These are phyloP conservation scores for Nakaseomyces kungkrabaensis DNA, from an alignment of 1,139 yeast genomes.

Conservation along the genomic window DNA sequence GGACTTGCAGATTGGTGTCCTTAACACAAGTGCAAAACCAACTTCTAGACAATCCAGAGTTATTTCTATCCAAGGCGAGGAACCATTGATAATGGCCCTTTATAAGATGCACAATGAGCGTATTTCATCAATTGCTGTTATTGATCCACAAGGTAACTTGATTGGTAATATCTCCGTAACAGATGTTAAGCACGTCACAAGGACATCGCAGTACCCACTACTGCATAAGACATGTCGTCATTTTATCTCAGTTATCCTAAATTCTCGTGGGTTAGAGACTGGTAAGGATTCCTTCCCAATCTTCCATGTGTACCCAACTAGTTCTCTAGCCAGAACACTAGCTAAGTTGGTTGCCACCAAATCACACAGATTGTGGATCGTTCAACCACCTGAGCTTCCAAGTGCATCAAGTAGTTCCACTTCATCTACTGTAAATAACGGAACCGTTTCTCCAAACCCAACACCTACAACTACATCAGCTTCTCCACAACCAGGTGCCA, in stretches of 20 bases:
- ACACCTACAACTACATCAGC: constrained; percentile 4
- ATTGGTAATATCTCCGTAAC: constrained; percentile 90
- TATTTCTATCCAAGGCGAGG: constrained; percentile 75
- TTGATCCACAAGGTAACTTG: constrained; percentile 63
- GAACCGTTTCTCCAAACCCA: constrained; percentile 8
- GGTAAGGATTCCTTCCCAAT: constrained; percentile 95
- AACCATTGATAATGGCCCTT: constrained; percentile 75
- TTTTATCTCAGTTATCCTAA: constrained; percentile 76
- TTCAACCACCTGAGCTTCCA: constrained; percentile 40
- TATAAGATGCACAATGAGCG: constrained; percentile 74
- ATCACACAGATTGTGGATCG: constrained; percentile 90
- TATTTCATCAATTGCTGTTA: constrained; percentile 89
- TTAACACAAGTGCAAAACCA: constrained; percentile 23
- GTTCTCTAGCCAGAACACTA: constrained; percentile 77
- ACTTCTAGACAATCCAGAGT: constrained; percentile 37
- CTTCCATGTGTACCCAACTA: constrained; percentile 74
- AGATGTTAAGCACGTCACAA: constrained; percentile 80
- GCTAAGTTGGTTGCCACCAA: constrained; percentile 94
- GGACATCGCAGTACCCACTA: constrained; percentile 73
- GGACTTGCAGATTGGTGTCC: constrained; percentile 27
- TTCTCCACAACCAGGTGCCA: constrained; percentile 3
- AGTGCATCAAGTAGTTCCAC: constrained; percentile 6
- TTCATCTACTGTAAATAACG: constrained; percentile 11
- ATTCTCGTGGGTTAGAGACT: constrained; percentile 72
- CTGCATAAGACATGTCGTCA: constrained; percentile 76